These are phyloP conservation scores for Pecoramyces ruminantium DNA, from an alignment of 192 early-diverging fungal genomes.

Conservation along the genomic window DNA sequence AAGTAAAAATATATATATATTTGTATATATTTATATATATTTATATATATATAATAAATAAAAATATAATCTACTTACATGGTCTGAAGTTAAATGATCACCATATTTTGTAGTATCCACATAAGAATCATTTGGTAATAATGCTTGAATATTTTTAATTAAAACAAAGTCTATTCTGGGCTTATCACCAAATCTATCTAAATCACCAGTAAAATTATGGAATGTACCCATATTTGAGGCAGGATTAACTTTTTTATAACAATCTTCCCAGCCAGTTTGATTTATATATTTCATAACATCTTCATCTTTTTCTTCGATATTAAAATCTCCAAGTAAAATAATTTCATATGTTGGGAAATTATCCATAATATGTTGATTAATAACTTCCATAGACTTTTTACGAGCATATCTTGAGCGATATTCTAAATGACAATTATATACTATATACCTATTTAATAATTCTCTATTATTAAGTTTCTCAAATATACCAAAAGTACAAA, in stretches of 20 bases:
- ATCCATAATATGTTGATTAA: neutral
- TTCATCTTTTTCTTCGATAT: neutral
- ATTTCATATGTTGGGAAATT: neutral
- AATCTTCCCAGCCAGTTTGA: neutral
- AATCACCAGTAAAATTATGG: neutral
- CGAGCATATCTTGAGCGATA: neutral
- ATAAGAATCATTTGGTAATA: neutral
- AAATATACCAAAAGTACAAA: neutral
- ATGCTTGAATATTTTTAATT: neutral
- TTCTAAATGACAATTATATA: neutral
- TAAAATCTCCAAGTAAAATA: neutral
- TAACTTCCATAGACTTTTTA: neutral
- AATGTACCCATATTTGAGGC: neutral
- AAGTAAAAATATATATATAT: no score
- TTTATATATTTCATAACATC: neutral
- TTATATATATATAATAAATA: no score
- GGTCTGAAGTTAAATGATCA: neutral
- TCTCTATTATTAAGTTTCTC: neutral
- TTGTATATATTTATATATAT: no score
- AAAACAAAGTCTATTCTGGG: neutral
- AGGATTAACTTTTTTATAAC: neutral
- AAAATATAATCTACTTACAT: neutral
- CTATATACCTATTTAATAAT: neutral
- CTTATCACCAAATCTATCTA: neutral
- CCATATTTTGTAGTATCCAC: neutral